phyloP scores from a whole-genome alignment of 2,329 filamentous ascomycete genomes.

The Alternaria sp. region DNA sequence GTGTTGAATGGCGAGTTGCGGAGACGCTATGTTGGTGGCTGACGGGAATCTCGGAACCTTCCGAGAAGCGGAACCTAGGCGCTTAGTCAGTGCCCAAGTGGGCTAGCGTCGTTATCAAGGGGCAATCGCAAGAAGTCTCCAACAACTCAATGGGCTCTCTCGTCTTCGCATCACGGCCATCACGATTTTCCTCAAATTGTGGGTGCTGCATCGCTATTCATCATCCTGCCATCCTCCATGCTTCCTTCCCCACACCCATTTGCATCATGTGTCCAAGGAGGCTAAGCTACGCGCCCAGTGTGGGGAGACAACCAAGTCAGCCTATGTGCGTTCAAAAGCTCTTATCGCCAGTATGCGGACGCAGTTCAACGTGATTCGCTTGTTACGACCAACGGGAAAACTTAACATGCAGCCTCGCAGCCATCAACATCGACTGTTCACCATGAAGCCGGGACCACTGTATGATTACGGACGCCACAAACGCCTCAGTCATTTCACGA shows the following conservation, averaged over 20 bases:
- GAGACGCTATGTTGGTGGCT: too few species aligned
- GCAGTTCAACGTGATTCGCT: background rate
- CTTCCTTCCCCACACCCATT: background rate
- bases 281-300: background rate
- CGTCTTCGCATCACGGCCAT: background rate
- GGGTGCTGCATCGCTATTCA: background rate
- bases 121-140: background rate
- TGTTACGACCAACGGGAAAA: background rate
- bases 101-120: background rate
- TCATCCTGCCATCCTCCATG: fast-evolving
- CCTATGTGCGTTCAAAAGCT: background rate
- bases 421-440: background rate
- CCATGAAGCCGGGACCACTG: background rate
- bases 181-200: background rate
- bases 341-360: background rate
- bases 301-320: background rate
- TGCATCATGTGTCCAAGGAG: background rate
- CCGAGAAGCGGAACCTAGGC: too few species aligned
- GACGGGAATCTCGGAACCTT: too few species aligned
- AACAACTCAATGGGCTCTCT: fast-evolving
- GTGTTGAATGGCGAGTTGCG: too few species aligned
- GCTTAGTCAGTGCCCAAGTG: fast-evolving
- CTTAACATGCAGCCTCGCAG: background rate
- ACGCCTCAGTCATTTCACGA: background rate
- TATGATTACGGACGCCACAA: background rate